Percentiles rank a stretch among this genome's conserved stretches.
Evolutionary conservation across 176 grass and related monocot genomes (phyloP).

Genomic region (Musa itinerans): DNA sequence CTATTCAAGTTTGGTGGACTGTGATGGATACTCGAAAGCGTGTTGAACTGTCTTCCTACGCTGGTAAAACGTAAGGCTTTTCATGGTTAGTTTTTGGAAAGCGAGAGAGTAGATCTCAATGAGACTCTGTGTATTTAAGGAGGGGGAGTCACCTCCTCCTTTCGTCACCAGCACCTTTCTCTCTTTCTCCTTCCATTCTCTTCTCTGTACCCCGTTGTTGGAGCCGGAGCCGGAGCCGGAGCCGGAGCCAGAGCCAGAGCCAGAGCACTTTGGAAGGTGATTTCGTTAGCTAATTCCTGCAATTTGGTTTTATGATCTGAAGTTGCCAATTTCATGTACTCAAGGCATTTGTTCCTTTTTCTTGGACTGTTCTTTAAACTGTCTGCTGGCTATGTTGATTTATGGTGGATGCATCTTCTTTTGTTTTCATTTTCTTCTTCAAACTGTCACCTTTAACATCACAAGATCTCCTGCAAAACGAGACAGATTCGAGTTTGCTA

Average conservation of each 20-base stretch:
- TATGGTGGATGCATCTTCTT: no score
- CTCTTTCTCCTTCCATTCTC: not conserved
- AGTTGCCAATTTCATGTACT: not conserved
- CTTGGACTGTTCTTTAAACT: not conserved
- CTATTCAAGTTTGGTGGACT: not conserved
- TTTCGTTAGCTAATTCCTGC: not conserved
- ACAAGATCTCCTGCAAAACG: not conserved
- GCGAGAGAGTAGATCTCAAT: not conserved
- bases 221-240: not conserved
- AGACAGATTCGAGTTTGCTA: not conserved
- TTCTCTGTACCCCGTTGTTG: not conserved
- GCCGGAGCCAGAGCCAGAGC: not conserved
- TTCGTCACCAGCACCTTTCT: not conserved
- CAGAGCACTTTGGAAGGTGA: not conserved
- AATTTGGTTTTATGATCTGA: no score
- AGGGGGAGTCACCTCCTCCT: not conserved
- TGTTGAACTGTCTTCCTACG: not conserved
- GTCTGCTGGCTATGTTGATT: no score
- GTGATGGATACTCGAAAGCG: not conserved
- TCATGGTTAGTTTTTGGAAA: not conserved
- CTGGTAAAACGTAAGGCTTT: not conserved
- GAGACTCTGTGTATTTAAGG: slow-evolving; percentile 9
- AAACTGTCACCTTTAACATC: not conserved
- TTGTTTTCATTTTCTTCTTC: not conserved
- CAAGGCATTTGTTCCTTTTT: not conserved